Evolutionary conservation across 495 filamentous ascomycete species (phyloP), one percentile per base, ranked within the genome.

Genomic region (Aspergillus hancockii): DNA sequence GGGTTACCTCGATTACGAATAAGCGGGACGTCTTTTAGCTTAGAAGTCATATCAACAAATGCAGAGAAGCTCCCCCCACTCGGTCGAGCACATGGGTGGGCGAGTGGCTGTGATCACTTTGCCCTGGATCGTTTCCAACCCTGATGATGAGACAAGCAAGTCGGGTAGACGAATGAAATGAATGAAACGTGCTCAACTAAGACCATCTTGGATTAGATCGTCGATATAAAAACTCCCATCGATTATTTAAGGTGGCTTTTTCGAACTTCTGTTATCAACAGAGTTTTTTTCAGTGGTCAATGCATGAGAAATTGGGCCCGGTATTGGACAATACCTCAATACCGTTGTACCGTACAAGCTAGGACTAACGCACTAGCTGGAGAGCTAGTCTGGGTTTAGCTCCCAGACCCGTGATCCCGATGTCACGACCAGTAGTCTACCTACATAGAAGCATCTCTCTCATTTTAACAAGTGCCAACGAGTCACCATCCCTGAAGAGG

Each of bases 11-110:
- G 13, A 36, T 36, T 36, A 36, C 34, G 34, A 36, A 9, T 36
- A 10, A 12, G 13, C 8, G 34, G 34, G 13, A 36, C 34, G 34
- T 36, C 10, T 32, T 6, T 5, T 14, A 10, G 9, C 8, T 36
- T 18, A 19, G 41, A 45, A 18, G 19, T 2, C 9, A 3, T 7
- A 3, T 3, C 7, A n/a, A 14, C 18, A 2, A 45, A 45, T 2
- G 18, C 14, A 45, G 41, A 1, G 16, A 21, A 45, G n/a, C 1
- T 14, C 9, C 9, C 16, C 41, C 16, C 36, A 40, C 12, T 13
- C 3, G 36, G 36, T 12, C 10, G 30, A 38, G 54, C 54, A 57
- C 54, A 49, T 57, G 54, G 23, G 13, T 41, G 18, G 46, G 54
- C 19, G 54, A 57, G 41, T 57, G 54, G 54, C 43, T 36, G n/a